Evolutionary conservation across 805 yeast species (phyloP), one percentile per base, ranked within the genome.

Genomic region (Lipomyces starkeyi): DNA sequence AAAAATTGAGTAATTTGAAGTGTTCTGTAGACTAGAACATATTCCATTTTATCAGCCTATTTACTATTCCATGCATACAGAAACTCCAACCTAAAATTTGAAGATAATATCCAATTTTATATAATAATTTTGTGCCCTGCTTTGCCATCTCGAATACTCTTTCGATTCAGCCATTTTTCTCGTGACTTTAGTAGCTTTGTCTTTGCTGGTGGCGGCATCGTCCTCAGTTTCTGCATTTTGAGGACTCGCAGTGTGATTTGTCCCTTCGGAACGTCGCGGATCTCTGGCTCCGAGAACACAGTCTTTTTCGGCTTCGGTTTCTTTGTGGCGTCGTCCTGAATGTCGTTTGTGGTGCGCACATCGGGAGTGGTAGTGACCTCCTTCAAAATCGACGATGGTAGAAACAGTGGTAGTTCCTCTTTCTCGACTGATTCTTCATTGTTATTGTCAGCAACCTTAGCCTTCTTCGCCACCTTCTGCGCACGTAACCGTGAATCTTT

Each of bases 111-210:
- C 49, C 20, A 43, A 17, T 43, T 17, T 43, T 8, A 55, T 25
- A 55, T 54, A 34, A 54, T 43, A 34, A 62, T 62, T 22, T 57
- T 59, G 37, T 55, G 58, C 40, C 52, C 29, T 34, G 62, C 58
- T 55, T 67, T 64, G 11, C 58, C 64, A 22, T 65, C 59, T 55
- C 40, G 25, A 5, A 76, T 74, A 58, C 75, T 77, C 55, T 63
- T 66, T 27, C 72, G 65, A 22, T 67, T 63, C 57, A 69, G 34
- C 72, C 72, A 69, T 29, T 67, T 69, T 8, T 59, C 62, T 35
- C 60, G 34, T 8, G 65, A 34, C 35, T 60, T 61, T 5, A 62
- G 11, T 3, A 58, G 40, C 34, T 32, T 20, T 22, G 55, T 29
- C 17, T 67, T 49, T 14, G 72, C 67, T 1, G 69, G 67, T 9